These are phyloP conservation scores for Aspergillus affinis DNA, from an alignment of 495 filamentous ascomycete genomes.

Conservation along the genomic window DNA sequence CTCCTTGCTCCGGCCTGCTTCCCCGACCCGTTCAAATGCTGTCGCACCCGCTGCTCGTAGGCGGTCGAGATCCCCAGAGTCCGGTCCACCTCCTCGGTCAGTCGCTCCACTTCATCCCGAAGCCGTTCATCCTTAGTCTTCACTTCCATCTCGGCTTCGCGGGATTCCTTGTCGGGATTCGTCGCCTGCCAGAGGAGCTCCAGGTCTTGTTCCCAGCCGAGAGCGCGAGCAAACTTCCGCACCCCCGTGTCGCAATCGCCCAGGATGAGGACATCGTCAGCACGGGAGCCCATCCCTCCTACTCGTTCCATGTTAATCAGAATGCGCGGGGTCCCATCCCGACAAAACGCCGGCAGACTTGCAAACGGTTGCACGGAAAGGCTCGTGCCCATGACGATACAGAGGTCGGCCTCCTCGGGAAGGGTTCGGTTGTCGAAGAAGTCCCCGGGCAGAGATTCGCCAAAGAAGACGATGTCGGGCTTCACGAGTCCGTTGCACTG, in stretches of 20 bases:
- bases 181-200: slow-evolving; percentile 65
- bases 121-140: slow-evolving; percentile 55
- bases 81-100: slow-evolving; percentile 54
- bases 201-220: slow-evolving; percentile 87
- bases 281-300: slow-evolving; percentile 70
- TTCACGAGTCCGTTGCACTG: slow-evolving; percentile 83
- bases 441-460: slow-evolving; percentile 70
- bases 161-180: slow-evolving; percentile 39
- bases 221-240: slow-evolving; percentile 72
- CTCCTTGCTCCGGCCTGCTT: slow-evolving; percentile 4
- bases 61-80: slow-evolving; percentile 48
- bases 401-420: slow-evolving; percentile 68
- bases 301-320: slow-evolving; percentile 89
- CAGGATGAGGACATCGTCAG: slow-evolving; percentile 74
- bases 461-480: slow-evolving; percentile 98
- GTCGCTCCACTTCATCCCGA: slow-evolving; percentile 51
- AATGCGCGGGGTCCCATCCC: slow-evolving; percentile 64
- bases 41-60: slow-evolving; percentile 42
- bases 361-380: slow-evolving; percentile 89
- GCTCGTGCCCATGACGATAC: slow-evolving; percentile 90
- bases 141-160: slow-evolving; percentile 32
- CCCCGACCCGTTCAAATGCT: slow-evolving; percentile 30
- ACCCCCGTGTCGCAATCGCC: slow-evolving; percentile 82
- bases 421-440: slow-evolving; percentile 64
- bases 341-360: slow-evolving; percentile 64